Percentiles rank a stretch among this genome's conserved stretches.
Conservation (phyloP, 768 basidiomycete genomes). For the Dioszegia crocea region DNA sequence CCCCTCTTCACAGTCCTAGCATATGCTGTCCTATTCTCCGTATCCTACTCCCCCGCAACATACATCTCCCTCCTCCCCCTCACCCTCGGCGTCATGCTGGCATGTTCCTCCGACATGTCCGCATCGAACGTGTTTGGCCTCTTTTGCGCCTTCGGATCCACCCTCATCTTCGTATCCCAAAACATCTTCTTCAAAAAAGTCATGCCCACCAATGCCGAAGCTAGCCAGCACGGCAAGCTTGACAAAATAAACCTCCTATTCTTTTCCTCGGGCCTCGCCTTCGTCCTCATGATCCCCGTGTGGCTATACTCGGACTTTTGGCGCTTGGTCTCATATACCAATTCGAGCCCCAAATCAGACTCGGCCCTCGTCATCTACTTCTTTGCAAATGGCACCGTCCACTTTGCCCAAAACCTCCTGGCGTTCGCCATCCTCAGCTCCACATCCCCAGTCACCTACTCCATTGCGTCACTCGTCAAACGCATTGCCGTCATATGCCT, state of each 20-base stretch:
- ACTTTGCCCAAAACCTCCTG: slow-evolving; percentile 95
- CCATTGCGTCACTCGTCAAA: slow-evolving; percentile 95
- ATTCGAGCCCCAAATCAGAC: slow-evolving; percentile 41
- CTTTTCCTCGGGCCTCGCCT: slow-evolving; percentile 91
- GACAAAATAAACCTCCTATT: slow-evolving; percentile 95
- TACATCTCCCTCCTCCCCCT: slow-evolving; percentile 92
- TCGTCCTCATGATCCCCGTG: slow-evolving; percentile 90
- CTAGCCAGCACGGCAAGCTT: slow-evolving; percentile 56
- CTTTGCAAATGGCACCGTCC: slow-evolving; percentile 88
- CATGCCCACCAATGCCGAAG: slow-evolving; percentile 60
- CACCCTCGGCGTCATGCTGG: slow-evolving; percentile 94
- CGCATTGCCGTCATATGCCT: slow-evolving; percentile 97
- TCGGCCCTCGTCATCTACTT: slow-evolving; percentile 76
- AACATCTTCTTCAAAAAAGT: slow-evolving; percentile 99
- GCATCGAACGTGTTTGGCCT: slow-evolving; percentile 79
- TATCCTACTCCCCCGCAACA: slow-evolving; percentile 85
- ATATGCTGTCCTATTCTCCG: slow-evolving; percentile 87
- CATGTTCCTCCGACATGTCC: slow-evolving; percentile 87
- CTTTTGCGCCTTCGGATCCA: slow-evolving; percentile 94
- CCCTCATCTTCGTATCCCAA: slow-evolving; percentile 91
- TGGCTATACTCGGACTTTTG: slow-evolving; percentile 88
- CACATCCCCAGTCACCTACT: slow-evolving; percentile 97
- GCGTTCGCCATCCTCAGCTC: slow-evolving; percentile 94
- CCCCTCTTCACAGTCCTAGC: slow-evolving; percentile 95
- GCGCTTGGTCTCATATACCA: slow-evolving; percentile 54